phyloP scores from a whole-genome alignment of 306 rosid species.

The Pueraria montana region DNA sequence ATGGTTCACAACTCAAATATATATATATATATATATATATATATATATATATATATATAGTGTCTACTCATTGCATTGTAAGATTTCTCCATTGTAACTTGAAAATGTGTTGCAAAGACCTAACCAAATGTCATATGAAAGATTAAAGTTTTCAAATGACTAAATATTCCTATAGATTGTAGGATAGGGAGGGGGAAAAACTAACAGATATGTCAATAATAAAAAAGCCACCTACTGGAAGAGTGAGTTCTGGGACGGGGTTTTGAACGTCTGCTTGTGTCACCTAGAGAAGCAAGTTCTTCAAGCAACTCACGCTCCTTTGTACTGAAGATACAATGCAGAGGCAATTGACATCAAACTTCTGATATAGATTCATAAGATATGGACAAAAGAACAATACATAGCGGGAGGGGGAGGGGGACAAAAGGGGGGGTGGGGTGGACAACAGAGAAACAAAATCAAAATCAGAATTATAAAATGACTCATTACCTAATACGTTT shows the following conservation, averaged over 20 bases:
- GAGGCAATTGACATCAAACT: constrained; percentile 43
- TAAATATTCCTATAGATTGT: not conserved
- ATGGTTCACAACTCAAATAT: constrained; percentile 44
- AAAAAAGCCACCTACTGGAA: constrained; percentile 63
- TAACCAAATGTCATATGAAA: constrained; percentile 19
- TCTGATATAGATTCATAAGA: constrained; percentile 23
- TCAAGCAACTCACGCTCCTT: constrained; percentile 90
- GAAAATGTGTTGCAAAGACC: constrained; percentile 35
- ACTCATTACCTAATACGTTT: constrained; percentile 79
- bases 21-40: not conserved
- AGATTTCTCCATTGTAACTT: constrained; percentile 28
- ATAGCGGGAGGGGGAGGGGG: too few species aligned
- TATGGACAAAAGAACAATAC: constrained; percentile 31
- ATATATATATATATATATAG: constrained; percentile 21
- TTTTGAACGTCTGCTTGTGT: constrained; percentile 65
- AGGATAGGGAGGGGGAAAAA: constrained; percentile 9
- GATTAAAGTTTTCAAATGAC: constrained; percentile 26
- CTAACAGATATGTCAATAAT: constrained; percentile 29
- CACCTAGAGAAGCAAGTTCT: constrained; percentile 76
- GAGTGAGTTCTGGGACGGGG: constrained; percentile 66
- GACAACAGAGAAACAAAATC: constrained; percentile 14
- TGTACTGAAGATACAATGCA: constrained; percentile 57
- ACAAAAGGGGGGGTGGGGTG: too few species aligned
- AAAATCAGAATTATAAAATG: constrained; percentile 43
- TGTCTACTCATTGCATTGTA: constrained; percentile 13